A percentile compares a stretch with the other conserved stretches of the same genome.
These are phyloP conservation scores for Kazachstania kunashirensis DNA, from an alignment of 805 yeast species.

Conservation along the genomic window DNA sequence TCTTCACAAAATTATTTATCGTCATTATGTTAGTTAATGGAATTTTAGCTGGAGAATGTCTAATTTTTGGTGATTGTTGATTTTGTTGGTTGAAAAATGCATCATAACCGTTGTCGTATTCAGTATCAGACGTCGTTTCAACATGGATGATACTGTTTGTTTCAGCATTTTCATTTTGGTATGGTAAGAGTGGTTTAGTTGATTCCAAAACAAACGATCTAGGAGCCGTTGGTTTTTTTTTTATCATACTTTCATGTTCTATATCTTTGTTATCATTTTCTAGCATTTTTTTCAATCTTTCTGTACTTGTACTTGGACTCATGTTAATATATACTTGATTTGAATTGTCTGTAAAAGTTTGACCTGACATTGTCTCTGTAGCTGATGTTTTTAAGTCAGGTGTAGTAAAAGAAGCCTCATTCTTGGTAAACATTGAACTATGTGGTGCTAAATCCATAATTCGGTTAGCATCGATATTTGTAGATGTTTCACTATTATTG, in stretches of 20 bases:
- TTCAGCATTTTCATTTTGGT: not conserved
- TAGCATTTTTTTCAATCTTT: conserved; percentile 14
- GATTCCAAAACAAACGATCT: conserved; percentile 14
- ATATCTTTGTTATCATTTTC: conserved; percentile 8
- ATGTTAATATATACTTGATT: conserved; percentile 1
- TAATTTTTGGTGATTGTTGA: conserved; percentile 9
- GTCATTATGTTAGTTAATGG: conserved; percentile 21
- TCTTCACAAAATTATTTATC: conserved; percentile 14
- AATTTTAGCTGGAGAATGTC: conserved; percentile 20
- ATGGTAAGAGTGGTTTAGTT: conserved; percentile 17
- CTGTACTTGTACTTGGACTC: conserved; percentile 4
- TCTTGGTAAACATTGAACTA: not conserved
- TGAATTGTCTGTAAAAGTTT: conserved; percentile 1
- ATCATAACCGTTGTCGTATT: conserved; percentile 4
- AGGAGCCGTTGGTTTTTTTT: conserved; percentile 3
- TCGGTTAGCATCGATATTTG: not conserved
- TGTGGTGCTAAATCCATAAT: not conserved
- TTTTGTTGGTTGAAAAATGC: not conserved
- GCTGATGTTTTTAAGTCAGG: not conserved
- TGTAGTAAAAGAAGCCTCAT: not conserved
- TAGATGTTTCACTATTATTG: conserved; percentile 1
- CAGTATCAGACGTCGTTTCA: not conserved
- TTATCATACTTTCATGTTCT: not conserved
- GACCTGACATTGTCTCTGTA: conserved; percentile 2
- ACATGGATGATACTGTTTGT: not conserved